These are phyloP conservation scores for Nidula microcarpa DNA, from an alignment of 768 basidiomycete species.

Conservation along the genomic window DNA sequence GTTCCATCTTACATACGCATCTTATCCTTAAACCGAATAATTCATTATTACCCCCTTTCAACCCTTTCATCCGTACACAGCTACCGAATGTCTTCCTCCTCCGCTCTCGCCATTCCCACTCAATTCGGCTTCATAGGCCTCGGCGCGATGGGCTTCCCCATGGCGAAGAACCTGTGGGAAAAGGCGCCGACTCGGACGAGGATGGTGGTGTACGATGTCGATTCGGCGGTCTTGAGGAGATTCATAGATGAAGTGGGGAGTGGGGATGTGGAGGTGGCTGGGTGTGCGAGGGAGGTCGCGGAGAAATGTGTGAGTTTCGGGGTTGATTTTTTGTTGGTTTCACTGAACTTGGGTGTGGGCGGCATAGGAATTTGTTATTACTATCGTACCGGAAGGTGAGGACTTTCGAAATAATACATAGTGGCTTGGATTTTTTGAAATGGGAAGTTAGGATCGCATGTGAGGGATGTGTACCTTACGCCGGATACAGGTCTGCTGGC, in stretches of 20 bases:
- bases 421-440: too few species aligned
- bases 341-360: background rate
- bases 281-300: constrained; percentile 28
- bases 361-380: constrained; percentile 31
- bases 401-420: background rate
- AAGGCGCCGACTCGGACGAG: constrained; percentile 19
- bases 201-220: constrained; percentile 32
- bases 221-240: constrained; percentile 16
- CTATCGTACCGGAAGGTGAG: constrained; percentile 38
- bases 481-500: constrained; percentile 29
- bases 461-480: constrained; percentile 31
- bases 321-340: too few species aligned
- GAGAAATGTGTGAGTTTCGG: constrained; percentile 28
- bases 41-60: too few species aligned
- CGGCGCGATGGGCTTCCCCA: constrained; percentile 42
- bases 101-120: constrained; percentile 7
- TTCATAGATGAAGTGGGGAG: constrained; percentile 17
- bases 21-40: too few species aligned
- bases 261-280: constrained; percentile 7
- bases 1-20: too few species aligned
- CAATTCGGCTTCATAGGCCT: constrained; percentile 36
- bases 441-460: constrained; percentile 26
- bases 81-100: too few species aligned
- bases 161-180: constrained; percentile 31
- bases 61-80: too few species aligned